Conservation (phyloP, 495 filamentous ascomycete genomes). For the Xylaria nigripes region DNA sequence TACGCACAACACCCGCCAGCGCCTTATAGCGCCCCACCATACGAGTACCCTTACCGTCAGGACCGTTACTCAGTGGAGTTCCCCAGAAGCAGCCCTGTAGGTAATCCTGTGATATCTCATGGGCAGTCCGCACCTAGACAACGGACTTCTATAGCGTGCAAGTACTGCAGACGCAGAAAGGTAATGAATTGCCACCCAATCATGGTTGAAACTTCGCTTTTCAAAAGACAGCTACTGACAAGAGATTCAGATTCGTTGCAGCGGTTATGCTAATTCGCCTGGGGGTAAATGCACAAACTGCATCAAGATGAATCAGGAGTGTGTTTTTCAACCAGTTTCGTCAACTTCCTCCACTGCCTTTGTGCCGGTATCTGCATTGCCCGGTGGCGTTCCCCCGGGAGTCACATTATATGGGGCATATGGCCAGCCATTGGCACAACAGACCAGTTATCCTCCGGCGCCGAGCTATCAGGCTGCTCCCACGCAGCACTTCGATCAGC, state of each 20-base stretch:
- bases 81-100: slow-evolving; percentile 17
- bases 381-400: slow-evolving; percentile 41
- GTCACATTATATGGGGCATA: slow-evolving; percentile 43
- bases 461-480: slow-evolving; percentile 23
- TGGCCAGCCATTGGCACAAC: slow-evolving; percentile 35
- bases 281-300: slow-evolving; percentile 46
- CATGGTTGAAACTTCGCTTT: not conserved
- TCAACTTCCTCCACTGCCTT: slow-evolving; percentile 40
- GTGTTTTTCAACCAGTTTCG: slow-evolving; percentile 44
- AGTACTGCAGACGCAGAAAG: slow-evolving; percentile 45
- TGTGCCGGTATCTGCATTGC: slow-evolving; percentile 40
- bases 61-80: slow-evolving; percentile 22
- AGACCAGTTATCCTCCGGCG: slow-evolving; percentile 15
- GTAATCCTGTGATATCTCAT: slow-evolving; percentile 22
- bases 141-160: slow-evolving; percentile 44
- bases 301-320: slow-evolving; percentile 43
- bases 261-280: slow-evolving; percentile 41
- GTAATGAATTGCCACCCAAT: slow-evolving; percentile 15
- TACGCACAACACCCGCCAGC: not conserved
- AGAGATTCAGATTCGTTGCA: slow-evolving; percentile 41
- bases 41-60: slow-evolving; percentile 20
- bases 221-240: not conserved
- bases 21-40: slow-evolving; percentile 1
- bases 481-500: slow-evolving; percentile 29
- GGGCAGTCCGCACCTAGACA: slow-evolving; percentile 40